Base-by-base conservation (phyloP, 257 asterid species). In the Avicennia marina region DNA sequence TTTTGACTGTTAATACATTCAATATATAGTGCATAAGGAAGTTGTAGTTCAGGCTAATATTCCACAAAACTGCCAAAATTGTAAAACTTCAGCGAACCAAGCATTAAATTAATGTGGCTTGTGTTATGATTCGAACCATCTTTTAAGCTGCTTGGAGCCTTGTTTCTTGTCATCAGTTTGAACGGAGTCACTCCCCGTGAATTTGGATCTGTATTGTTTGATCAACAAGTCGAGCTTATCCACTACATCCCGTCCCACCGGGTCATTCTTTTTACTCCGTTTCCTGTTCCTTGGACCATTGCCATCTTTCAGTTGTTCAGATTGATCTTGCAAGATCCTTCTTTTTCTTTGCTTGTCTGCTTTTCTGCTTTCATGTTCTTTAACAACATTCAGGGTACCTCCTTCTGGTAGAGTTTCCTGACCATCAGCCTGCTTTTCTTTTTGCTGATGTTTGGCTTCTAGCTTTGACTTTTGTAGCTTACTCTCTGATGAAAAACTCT, bases 211-310 rank as follows among this genome's bases (percentile, higher is more conserved):
- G 76, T 91, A 91, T 51, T 83, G 82, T 47, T 88, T 88, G 5
- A 91, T 91, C 64, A 91, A 80, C 69, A 70, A 2, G 63, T 91
- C 96, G 1, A 91, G 90, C 44, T 78, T 91, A 72, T 91, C 98
- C 17, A 16, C 62, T 13, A 61, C 76, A 68, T 88, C 98, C 15
- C 83, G 80, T 27, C 98, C 98, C 74, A 83, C 62, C 0, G 95
- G 85, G 16, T 88, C 88, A 4, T 69, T 90, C 64, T 56, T 85
- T 63, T 78, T 87, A 40, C 69, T 70, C 53, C 80, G 78, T 63
- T 82, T 86, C 56, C 68, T 75, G 24, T 32, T 65, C 54, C 67
- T 73, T 1, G 24, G 58, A 41, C 56, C 75, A 8, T 50, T 53
- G n/a, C 50, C 67, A 58, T 69, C 83, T 48, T 63, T 72, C 19